Conservation (phyloP, 2,329 filamentous ascomycete genomes). For the Phialophora tarda region DNA sequence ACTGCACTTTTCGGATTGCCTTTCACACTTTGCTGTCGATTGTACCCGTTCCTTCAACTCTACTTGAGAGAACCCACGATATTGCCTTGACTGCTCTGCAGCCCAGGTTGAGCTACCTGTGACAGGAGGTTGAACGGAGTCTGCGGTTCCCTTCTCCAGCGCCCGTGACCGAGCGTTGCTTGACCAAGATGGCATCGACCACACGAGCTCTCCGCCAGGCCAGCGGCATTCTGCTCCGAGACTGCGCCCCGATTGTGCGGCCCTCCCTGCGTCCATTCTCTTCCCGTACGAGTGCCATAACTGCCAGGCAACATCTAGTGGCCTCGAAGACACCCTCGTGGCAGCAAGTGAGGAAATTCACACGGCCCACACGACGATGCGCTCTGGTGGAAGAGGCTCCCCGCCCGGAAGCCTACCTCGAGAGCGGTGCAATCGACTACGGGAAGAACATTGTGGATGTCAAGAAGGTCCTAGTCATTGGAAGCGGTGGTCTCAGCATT, state of each 20-base stretch:
- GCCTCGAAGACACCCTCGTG: constrained; percentile 47
- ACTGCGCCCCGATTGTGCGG: constrained; percentile 32
- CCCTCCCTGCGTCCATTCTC: constrained; percentile 31
- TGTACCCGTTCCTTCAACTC: background rate
- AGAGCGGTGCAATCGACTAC: constrained; percentile 82
- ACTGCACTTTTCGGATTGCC: constrained; percentile 7
- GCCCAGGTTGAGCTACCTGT: background rate
- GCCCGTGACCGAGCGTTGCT: constrained; percentile 2
- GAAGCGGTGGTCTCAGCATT: constrained; percentile 92
- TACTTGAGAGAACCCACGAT: background rate
- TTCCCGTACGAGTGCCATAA: constrained; percentile 17
- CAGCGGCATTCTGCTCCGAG: constrained; percentile 33
- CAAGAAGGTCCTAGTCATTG: constrained; percentile 97
- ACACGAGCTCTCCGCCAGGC: constrained; percentile 36
- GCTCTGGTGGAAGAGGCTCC: constrained; percentile 70
- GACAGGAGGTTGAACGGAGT: constrained; percentile 6
- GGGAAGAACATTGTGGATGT: constrained; percentile 80
- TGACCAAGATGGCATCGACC: constrained; percentile 36
- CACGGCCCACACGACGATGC: constrained; percentile 47
- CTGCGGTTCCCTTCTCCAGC: constrained; percentile 8
- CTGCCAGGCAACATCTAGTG: constrained; percentile 45
- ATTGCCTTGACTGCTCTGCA: constrained; percentile 1
- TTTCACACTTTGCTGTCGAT: background rate
- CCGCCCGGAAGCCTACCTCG: constrained; percentile 83
- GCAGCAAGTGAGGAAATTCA: constrained; percentile 52